phyloP scores from a whole-genome alignment of 1,139 yeast genomes.

The Magnusiomyces ingens region DNA sequence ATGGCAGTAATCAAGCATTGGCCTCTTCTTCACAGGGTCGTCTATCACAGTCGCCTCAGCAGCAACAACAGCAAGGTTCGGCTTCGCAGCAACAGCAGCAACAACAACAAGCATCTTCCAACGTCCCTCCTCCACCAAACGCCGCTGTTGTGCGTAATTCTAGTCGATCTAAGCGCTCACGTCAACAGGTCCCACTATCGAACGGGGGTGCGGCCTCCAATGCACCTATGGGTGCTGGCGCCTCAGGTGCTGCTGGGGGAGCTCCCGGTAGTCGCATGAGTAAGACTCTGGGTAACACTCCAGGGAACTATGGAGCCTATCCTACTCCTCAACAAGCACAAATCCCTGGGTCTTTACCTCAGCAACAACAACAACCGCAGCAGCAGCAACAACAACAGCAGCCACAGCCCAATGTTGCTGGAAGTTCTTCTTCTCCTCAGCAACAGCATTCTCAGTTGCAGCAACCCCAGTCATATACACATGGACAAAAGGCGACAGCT shows the following conservation, averaged over 20 bases:
- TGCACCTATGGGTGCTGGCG: conserved; percentile 8
- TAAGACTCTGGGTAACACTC: conserved; percentile 7
- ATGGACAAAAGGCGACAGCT: conserved; percentile 16
- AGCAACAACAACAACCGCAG: not conserved
- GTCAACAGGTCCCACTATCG: conserved; percentile 15
- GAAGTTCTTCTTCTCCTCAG: conserved; percentile 8
- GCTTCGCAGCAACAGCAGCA: conserved; percentile 1
- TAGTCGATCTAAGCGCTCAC: conserved; percentile 29
- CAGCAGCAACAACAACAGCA: conserved; percentile 1
- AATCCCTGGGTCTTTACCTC: conserved; percentile 6
- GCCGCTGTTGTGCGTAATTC: conserved; percentile 30
- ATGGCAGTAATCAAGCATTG: conserved; percentile 5
- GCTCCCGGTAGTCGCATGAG: conserved; percentile 14
- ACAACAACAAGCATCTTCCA: conserved; percentile 21
- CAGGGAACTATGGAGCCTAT: conserved; percentile 1
- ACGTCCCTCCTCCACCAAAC: conserved; percentile 26
- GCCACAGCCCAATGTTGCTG: not conserved
- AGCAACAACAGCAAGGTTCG: not conserved
- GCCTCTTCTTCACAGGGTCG: too few species aligned
- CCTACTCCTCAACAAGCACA: conserved; percentile 9
- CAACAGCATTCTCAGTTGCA: conserved; percentile 10
- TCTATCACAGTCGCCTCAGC: too few species aligned
- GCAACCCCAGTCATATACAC: conserved; percentile 8
- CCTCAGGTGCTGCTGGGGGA: not conserved
- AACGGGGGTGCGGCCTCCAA: conserved; percentile 2